Evolutionary conservation across 257 asterid species (phyloP), one percentile per base, ranked within the genome.

Genomic region (Przewalskia tangutica): DNA sequence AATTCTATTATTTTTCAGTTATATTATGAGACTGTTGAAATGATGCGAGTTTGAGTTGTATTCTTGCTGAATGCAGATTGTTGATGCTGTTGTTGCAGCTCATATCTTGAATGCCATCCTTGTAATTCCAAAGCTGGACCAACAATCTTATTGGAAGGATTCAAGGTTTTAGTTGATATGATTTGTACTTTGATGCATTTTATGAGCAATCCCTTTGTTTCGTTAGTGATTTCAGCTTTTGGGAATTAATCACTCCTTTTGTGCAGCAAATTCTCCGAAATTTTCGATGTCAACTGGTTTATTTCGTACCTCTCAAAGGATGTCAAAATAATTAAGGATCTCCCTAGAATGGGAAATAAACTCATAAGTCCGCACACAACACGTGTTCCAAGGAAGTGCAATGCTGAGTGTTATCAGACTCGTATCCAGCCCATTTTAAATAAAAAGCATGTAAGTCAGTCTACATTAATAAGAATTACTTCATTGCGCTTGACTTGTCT

Each of bases 231-330:
- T 42, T 17, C 70, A 51, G 17, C 13, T 17, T 5, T 64, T 1
- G 32, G 10, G 77, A 36, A 60, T 48, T 50, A 58, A 62, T 11
- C 10, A 17, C 53, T 66, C 82, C 4, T 3, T 84, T 75, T 58
- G n/a, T 89, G 93, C 93, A 93, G 97, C 87, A 86, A 89, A 86
- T 93, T 93, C 91, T 89, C 97, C 0, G 93, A 93, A 81, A 90
- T 93, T 68, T 93, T 93, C 77, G 89, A 91, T 77, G 91, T 87
- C 12, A 86, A 86, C 32, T 87, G 95, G 94, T 91, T 93, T 58
- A 88, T 87, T 44, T 85, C 86, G 6, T 85, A 54, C 82, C 89
- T 91, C 11, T 82, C 89, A 4, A 85, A 86, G 80, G 91, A 90
- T 83, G 90, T 93, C 42, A 88, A 85, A 76, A 89, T 93, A 53